Evolutionary conservation across 1,139 yeast species (phyloP), one percentile per base, ranked within the genome.

Genomic region (Protomyces pachydermus): DNA sequence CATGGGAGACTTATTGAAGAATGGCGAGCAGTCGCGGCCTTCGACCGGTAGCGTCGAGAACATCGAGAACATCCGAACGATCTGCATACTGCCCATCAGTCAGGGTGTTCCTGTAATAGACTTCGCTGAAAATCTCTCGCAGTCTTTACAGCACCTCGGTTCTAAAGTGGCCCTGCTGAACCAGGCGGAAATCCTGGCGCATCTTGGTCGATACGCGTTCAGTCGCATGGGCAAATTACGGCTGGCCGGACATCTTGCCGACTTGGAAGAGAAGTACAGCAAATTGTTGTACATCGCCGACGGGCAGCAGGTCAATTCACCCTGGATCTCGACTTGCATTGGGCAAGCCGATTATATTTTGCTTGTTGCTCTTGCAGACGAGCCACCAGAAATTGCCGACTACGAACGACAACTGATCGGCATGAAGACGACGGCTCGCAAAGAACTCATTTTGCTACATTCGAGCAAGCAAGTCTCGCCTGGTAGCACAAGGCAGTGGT

Each of bases 321-420:
- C 85, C 38, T 93, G 98, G 98, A 90, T 97, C 0, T 82, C 84
- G 9, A 89, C 97, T 0, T 93, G 98, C 74, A 87, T 93, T 57
- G 84, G 95, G 4, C 98, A 91, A 74, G 98, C 97, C 12, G 98
- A 93, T 74, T 91, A 97, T 76, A 84, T 91, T 2, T 79, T 84
- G 65, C 69, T 78, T 32, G 70, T 78, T 5, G 80, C 80, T 0
- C 76, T 76, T 61, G 85, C 87, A 2, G 77, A 79, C 4, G 81
- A 83, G 2, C 85, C 85, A 5, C 84, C 91, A 0, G 83, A 83
- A 34, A 80, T 89, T 54, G 97, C 98, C 2, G 97, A 91, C 64
- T 91, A 85, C 72, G 98, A 93, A 74, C 80, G 87, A 60, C 74
- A 90, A 23, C 76, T 93, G 18, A 80, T 90, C 25, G 86, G 88